Percentiles rank a stretch among this genome's conserved stretches.
Evolutionary conservation across 139 green algal species (phyloP).

Genomic region (Trebouxia sp.): DNA sequence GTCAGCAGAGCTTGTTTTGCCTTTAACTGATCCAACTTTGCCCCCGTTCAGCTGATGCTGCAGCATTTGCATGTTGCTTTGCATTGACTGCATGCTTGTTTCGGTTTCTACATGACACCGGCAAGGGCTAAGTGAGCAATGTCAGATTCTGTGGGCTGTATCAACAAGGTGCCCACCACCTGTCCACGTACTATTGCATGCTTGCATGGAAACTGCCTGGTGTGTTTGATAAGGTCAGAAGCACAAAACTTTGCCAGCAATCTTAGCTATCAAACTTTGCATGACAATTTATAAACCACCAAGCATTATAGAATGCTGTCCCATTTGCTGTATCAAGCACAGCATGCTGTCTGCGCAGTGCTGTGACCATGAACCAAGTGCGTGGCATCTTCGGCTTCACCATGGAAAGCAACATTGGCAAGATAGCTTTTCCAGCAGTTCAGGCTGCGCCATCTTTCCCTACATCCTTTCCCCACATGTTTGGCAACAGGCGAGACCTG

Average conservation of each 20-base stretch:
- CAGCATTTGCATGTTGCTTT: no score
- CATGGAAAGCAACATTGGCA: slow-evolving; percentile 92
- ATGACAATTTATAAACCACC: background rate
- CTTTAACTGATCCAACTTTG: no score
- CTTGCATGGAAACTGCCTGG: no score
- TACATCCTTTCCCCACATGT: slow-evolving; percentile 96
- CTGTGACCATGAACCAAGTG: slow-evolving; percentile 93
- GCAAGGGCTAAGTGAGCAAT: no score
- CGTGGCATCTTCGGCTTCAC: slow-evolving; percentile 90
- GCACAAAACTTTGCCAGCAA: no score
- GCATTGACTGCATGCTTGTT: no score
- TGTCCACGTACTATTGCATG: no score
- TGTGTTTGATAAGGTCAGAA: no score
- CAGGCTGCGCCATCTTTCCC: slow-evolving; percentile 93
- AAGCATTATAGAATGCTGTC: background rate
- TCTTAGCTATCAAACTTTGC: background rate
- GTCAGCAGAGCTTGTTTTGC: background rate
- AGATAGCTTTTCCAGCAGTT: slow-evolving; percentile 94
- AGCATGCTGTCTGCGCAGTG: slow-evolving; percentile 45
- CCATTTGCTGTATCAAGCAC: background rate
- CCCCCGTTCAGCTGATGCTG: no score
- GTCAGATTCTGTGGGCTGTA: no score
- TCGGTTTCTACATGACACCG: no score
- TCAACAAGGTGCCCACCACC: no score
- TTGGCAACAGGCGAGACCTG: slow-evolving; percentile 81